Evolutionary conservation across 495 filamentous ascomycete genomes (phyloP), one percentile per base, ranked within the genome.

Genomic region (Talaromyces adpressus): DNA sequence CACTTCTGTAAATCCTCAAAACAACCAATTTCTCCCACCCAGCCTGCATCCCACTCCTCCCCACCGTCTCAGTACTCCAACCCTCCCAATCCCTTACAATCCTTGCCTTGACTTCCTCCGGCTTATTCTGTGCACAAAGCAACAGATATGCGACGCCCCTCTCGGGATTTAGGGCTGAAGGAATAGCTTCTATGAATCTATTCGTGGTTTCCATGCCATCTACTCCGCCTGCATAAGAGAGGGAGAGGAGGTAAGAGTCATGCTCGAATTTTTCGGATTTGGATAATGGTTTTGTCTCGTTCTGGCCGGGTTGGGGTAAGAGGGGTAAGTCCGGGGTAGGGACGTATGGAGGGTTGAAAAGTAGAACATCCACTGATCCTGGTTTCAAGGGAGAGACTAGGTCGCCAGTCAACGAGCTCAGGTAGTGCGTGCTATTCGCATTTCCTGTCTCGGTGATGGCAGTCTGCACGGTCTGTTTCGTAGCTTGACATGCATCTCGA

Each of bases 321-420:
- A 74, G 62, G 1, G 89, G 93, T 29, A 96, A 68, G n/a, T 85
- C 82, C 16, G 83, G 76, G 1, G 91, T 93, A 5, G 94, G 94
- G 6, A 98, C 94, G 68, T 98, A 98, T 0, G 94, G 94, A 36
- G 94, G 94, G 71, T 98, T 98, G 81, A 98, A 98, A 34, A 98
- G 82, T 30, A 98, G 78, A 23, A 98, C 82, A 70, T 98, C 94
- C 0, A 96, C 84, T 39, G 70, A 69, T 3, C 80, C 74, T 0
- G 74, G 66, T 2, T 82, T 77, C 6, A 97, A 62, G 2, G 87
- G 74, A 12, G 80, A 70, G 8, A 78, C 74, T 0, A 98, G 80
- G 68, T 97, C 89, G 4, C 82, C 86, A 18, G 82, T 84, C 9
- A 90, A 52, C 18, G 86, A 80, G 22, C 83, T 85, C 2, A 92